phyloP scores from a whole-genome alignment of 345 rosid species.

The Eucalyptus brandiana region DNA sequence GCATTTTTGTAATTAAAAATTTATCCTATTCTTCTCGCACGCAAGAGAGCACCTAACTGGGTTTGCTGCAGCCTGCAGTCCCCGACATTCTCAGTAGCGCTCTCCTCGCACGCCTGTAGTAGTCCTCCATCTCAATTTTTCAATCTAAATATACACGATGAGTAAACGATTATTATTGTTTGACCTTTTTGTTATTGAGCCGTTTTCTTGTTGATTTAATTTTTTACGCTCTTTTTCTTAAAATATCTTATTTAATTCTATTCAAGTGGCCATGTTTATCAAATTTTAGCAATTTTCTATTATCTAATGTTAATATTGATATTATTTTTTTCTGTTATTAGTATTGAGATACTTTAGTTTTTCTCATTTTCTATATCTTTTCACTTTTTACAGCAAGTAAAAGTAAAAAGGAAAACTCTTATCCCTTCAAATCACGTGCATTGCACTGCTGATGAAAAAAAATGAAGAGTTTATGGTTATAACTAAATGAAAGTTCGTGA shows the following conservation, averaged over 20 bases:
- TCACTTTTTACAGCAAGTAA: background rate
- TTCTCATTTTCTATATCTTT: background rate
- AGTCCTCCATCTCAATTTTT: background rate
- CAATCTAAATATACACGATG: background rate
- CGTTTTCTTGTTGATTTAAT: background rate
- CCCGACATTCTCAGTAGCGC: background rate
- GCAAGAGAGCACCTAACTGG: background rate
- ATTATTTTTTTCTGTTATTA: background rate
- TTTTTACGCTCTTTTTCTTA: background rate
- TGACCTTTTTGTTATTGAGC: background rate
- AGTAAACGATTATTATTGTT: background rate
- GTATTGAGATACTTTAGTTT: background rate
- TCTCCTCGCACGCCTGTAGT: accelerated
- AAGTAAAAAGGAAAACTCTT: background rate
- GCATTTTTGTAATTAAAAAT: background rate
- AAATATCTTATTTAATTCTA: background rate
- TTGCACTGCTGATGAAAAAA: accelerated
- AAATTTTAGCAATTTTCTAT: background rate
- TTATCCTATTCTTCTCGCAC: background rate
- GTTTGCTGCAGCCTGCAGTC: accelerated
- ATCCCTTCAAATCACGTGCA: background rate
- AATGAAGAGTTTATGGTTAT: background rate
- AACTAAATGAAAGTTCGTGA: background rate
- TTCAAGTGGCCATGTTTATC: background rate
- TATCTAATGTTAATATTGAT: background rate